Conservation (phyloP, 345 rosid genomes). For the Corymbia maculata region DNA sequence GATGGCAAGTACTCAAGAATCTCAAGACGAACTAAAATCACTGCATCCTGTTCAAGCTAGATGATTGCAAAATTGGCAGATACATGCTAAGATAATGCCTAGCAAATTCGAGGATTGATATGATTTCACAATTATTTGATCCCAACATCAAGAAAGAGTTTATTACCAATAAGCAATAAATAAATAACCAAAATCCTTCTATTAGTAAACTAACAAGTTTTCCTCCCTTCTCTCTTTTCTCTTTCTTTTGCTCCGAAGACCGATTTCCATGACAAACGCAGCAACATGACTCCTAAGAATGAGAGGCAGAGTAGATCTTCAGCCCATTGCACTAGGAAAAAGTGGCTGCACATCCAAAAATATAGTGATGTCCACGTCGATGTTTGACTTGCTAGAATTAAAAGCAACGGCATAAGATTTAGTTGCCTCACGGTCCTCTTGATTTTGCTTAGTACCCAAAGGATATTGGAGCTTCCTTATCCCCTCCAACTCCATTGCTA, state of each 20-base stretch:
- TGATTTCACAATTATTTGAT: background rate
- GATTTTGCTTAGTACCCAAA: background rate
- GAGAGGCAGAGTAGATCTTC: background rate
- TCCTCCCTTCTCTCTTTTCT: background rate
- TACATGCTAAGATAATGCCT: background rate
- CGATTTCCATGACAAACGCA: accelerated
- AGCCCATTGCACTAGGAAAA: background rate
- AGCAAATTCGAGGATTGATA: background rate
- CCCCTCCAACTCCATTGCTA: background rate
- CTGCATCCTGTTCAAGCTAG: background rate
- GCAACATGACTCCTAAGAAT: background rate
- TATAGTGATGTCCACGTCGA: accelerated
- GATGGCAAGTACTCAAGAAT: background rate
- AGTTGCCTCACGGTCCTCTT: background rate
- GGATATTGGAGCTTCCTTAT: background rate
- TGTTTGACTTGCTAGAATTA: too few relatives aligned
- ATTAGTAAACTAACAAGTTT: background rate
- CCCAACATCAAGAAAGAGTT: background rate
- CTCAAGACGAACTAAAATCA: background rate
- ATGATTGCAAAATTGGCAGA: background rate
- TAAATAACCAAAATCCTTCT: background rate
- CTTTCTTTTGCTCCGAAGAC: background rate
- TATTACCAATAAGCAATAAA: background rate
- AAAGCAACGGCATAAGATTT: too few relatives aligned
- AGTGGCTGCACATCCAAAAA: background rate